These are phyloP conservation scores for Immersiella caudata DNA, from an alignment of 495 filamentous ascomycete species.

Conservation along the genomic window DNA sequence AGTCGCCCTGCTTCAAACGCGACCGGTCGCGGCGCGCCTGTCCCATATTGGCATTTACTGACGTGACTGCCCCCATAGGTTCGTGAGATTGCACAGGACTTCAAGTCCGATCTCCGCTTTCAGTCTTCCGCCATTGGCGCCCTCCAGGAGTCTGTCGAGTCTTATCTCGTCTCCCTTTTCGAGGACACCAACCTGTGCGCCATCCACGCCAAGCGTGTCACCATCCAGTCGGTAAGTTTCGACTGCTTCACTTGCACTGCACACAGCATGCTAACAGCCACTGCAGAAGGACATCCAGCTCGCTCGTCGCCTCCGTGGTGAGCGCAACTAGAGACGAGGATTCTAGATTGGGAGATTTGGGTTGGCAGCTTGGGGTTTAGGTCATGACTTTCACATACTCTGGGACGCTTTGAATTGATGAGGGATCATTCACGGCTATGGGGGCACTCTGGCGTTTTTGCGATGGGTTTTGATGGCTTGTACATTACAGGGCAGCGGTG, in stretches of 20 bases:
- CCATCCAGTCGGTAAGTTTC: constrained; percentile 68
- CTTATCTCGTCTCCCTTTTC: constrained; percentile 99
- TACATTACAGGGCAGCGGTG: constrained; percentile 39
- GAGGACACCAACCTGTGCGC: constrained; percentile 99
- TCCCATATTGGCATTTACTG: constrained; percentile 28
- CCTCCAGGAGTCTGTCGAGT: constrained; percentile 99
- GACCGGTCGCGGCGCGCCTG: constrained; percentile 14
- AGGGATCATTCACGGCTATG: constrained; percentile 29
- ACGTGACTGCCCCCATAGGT: constrained; percentile 51
- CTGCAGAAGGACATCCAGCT: constrained; percentile 91
- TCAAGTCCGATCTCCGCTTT: constrained; percentile 99
- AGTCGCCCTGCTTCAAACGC: constrained; percentile 32
- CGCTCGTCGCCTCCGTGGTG: constrained; percentile 92
- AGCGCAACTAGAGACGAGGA: constrained; percentile 64
- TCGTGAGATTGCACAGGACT: constrained; percentile 99
- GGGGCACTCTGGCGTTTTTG: constrained; percentile 44
- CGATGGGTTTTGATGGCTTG: constrained; percentile 40
- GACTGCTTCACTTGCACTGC: neutral
- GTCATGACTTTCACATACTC: constrained; percentile 37
- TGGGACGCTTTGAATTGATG: constrained; percentile 33
- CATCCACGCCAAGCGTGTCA: constrained; percentile 99
- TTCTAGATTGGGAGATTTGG: constrained; percentile 19
- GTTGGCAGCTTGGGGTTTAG: constrained; percentile 31
- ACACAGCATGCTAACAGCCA: constrained; percentile 43
- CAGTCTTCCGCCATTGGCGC: constrained; percentile 99